Evolutionary conservation across 164 flowering plant species (phyloP).

Genomic region (Platanus orientalis): DNA sequence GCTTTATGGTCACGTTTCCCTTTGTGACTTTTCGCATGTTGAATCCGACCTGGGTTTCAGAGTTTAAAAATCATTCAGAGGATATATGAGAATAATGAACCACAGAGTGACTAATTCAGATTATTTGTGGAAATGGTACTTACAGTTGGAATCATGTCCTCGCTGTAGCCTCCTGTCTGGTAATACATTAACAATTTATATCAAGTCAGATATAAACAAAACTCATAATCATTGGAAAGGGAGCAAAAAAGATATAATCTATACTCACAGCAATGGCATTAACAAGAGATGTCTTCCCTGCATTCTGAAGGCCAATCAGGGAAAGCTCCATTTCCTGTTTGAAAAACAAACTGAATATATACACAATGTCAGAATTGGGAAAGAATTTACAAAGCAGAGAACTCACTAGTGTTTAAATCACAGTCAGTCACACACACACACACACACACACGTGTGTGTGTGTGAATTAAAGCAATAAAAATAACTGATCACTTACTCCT

Average conservation of each 20-base stretch:
- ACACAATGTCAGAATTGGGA: background rate
- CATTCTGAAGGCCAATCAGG: conserved; percentile 89
- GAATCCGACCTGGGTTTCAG: conserved; percentile 64
- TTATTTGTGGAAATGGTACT: conserved; percentile 28
- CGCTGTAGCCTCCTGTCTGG: conserved; percentile 91
- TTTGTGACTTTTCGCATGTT: conserved; percentile 92
- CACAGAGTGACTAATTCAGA: background rate
- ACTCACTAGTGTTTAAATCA: too few species aligned
- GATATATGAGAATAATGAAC: background rate
- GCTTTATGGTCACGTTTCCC: conserved; percentile 93
- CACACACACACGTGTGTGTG: too few species aligned
- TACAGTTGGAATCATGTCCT: conserved; percentile 96
- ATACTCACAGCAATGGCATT: conserved; percentile 81
- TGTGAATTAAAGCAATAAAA: too few species aligned
- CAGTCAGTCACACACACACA: too few species aligned
- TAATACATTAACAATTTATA: conserved; percentile 9
- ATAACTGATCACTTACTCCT: too few species aligned
- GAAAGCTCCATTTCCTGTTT: conserved; percentile 98
- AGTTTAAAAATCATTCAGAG: conserved; percentile 1
- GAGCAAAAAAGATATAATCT: background rate
- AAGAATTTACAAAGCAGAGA: background rate
- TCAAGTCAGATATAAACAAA: conserved; percentile 5
- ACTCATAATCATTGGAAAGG: background rate
- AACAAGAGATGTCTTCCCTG: conserved; percentile 92
- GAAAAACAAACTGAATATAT: conserved; percentile 70